Conservation (phyloP, 2,329 filamentous ascomycete genomes). For the Epichloe bromicola region DNA sequence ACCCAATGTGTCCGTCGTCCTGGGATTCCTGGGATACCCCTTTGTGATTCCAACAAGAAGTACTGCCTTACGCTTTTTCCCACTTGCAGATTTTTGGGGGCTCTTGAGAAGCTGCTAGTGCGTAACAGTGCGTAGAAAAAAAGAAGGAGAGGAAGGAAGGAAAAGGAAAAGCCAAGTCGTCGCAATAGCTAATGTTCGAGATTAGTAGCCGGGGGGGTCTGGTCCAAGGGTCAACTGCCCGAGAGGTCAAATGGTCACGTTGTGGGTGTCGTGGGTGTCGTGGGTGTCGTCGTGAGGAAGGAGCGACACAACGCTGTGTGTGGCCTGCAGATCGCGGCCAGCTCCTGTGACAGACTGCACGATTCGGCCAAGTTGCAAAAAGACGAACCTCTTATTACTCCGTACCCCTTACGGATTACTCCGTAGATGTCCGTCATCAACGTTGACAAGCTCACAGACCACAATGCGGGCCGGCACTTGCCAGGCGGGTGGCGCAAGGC, state of each 20-base stretch:
- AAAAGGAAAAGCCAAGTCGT: too few species aligned
- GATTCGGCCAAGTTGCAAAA: too few species aligned
- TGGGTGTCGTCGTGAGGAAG: too few species aligned
- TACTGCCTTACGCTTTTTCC: not conserved
- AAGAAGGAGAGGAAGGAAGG: not conserved
- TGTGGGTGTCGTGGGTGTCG: too few species aligned
- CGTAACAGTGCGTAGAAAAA: too few species aligned
- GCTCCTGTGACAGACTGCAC: too few species aligned
- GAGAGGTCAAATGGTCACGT: not conserved
- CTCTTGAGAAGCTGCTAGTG: not conserved
- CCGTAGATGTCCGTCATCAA: too few species aligned
- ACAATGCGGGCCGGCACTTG: not conserved
- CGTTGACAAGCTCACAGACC: not conserved
- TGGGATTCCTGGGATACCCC: too few species aligned
- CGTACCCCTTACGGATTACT: too few species aligned
- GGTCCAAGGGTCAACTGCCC: not conserved
- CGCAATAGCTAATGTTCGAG: not conserved
- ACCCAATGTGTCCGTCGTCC: not conserved
- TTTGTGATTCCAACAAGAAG: too few species aligned
- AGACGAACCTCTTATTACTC: too few species aligned
- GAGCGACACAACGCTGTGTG: too few species aligned
- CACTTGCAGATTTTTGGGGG: not conserved
- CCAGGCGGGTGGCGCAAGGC: constrained; percentile 1
- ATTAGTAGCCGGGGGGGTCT: not conserved
- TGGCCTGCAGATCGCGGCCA: not conserved